These are phyloP conservation scores for Leishmania martiniquensis DNA, from an alignment of 208 protist species.

Conservation along the genomic window DNA sequence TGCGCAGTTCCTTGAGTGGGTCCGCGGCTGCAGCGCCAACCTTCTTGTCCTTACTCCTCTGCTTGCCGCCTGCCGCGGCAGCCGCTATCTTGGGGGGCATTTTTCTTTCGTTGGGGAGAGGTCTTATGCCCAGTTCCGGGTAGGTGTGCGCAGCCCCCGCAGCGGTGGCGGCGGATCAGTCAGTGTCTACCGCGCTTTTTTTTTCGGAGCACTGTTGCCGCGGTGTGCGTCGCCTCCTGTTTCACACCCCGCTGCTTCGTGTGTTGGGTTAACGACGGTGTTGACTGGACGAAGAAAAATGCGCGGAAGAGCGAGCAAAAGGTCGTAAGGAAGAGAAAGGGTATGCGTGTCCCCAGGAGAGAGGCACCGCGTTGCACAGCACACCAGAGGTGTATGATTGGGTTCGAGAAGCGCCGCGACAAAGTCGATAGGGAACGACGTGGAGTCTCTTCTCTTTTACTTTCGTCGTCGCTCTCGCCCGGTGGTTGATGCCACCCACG, in stretches of 20 bases:
- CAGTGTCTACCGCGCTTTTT: not conserved
- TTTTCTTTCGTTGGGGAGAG: not conserved
- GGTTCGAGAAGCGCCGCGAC: not conserved
- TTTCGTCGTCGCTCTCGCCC: not conserved
- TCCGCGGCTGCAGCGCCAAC: slow-evolving; percentile 28
- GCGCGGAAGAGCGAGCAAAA: not conserved
- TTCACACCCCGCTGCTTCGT: not conserved
- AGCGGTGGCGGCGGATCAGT: not conserved
- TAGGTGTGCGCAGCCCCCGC: not conserved
- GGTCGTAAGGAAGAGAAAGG: not conserved
- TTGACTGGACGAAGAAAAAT: not conserved
- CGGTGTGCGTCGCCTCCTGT: not conserved
- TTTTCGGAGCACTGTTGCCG: not conserved
- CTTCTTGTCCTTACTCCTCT: slow-evolving; percentile 35
- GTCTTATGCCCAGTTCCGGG: not conserved
- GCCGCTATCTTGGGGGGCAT: slow-evolving; percentile 43
- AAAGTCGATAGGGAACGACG: not conserved
- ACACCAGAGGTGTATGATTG: not conserved
- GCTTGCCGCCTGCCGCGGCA: slow-evolving; percentile 19
- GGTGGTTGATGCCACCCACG: not conserved
- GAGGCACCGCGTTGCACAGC: not conserved
- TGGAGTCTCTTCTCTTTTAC: not conserved
- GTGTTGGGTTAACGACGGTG: not conserved
- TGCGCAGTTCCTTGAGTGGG: slow-evolving; percentile 44
- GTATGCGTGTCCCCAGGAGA: not conserved